These are phyloP conservation scores for Phytophthora macrochlamydospora DNA, from an alignment of 352 stramenopile genomes.

Conservation along the genomic window DNA sequence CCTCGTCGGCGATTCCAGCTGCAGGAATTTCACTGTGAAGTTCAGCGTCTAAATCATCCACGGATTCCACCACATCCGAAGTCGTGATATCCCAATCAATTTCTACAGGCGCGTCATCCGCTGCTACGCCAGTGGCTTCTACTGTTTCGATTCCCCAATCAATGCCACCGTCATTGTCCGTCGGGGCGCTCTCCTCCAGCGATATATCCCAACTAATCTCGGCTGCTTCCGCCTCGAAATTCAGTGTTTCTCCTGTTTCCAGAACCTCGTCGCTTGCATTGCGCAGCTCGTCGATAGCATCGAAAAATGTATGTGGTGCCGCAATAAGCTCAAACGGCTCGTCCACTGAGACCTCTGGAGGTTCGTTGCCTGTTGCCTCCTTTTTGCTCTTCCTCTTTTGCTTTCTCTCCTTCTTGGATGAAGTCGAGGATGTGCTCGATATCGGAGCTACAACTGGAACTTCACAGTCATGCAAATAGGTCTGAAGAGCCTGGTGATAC, in stretches of 20 bases:
- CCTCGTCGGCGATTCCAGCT: slow-evolving; percentile 8
- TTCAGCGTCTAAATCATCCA: slow-evolving; percentile 14
- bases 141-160: slow-evolving; percentile 74
- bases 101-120: slow-evolving; percentile 45
- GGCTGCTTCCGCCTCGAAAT: slow-evolving; percentile 61
- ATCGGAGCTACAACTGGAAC: slow-evolving; percentile 30
- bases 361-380: slow-evolving; percentile 13
- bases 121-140: slow-evolving; percentile 14
- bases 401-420: slow-evolving; percentile 55
- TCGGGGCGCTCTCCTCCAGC: slow-evolving; percentile 38
- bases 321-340: slow-evolving; percentile 46
- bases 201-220: slow-evolving; percentile 84
- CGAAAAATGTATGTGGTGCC: slow-evolving; percentile 57
- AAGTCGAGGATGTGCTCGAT: slow-evolving; percentile 13
- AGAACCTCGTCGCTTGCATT: slow-evolving; percentile 44
- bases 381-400: slow-evolving; percentile 41
- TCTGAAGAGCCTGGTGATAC: slow-evolving; percentile 74
- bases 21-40: slow-evolving; percentile 7
- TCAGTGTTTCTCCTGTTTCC: slow-evolving; percentile 20
- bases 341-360: slow-evolving; percentile 16
- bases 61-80: slow-evolving; percentile 38
- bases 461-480: slow-evolving; percentile 66
- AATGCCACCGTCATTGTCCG: slow-evolving; percentile 42
- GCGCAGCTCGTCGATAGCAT: slow-evolving; percentile 56
- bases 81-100: slow-evolving; percentile 85